These are phyloP conservation scores for Diaporthe sp. DNA, from an alignment of 2,329 filamentous ascomycete genomes.

Conservation along the genomic window DNA sequence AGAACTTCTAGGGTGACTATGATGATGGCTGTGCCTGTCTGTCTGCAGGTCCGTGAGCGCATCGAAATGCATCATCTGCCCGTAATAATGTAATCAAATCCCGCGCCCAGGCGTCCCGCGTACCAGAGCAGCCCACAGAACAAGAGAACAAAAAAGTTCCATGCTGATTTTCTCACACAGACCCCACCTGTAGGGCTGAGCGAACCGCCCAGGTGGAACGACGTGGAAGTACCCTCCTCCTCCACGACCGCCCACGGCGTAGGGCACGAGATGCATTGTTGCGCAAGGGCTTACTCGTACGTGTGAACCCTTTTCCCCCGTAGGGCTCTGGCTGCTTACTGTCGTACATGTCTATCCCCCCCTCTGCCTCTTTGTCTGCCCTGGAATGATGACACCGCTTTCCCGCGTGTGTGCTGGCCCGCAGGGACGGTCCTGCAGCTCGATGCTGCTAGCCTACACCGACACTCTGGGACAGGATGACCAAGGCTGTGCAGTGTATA, in stretches of 20 bases:
- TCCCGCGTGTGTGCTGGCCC: not conserved
- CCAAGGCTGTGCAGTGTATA: slow-evolving; percentile 17
- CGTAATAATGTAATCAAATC: not conserved
- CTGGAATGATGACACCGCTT: slow-evolving; percentile 22
- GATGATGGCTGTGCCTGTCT: not conserved
- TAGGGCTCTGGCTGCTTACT: slow-evolving; percentile 31
- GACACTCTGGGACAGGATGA: slow-evolving; percentile 28
- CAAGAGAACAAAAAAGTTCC: not conserved
- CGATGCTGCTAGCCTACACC: slow-evolving; percentile 15
- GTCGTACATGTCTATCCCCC: not conserved
- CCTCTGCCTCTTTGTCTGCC: not conserved
- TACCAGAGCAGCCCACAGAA: not conserved
- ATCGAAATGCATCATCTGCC: not conserved
- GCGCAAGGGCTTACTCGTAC: slow-evolving; percentile 17
- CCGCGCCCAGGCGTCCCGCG: not conserved
- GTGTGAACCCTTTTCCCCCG: not conserved
- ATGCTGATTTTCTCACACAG: not conserved
- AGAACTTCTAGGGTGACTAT: not conserved
- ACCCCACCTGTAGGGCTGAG: slow-evolving; percentile 25
- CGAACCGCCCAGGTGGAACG: slow-evolving; percentile 13
- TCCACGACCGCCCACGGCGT: not conserved
- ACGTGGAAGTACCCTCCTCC: not conserved
- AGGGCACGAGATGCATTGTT: not conserved
- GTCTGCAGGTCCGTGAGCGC: not conserved
- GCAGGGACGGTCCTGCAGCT: slow-evolving; percentile 12